Base-by-base conservation (phyloP, 1,284 basidiomycete species). In the Limonomyces culmigenus region DNA sequence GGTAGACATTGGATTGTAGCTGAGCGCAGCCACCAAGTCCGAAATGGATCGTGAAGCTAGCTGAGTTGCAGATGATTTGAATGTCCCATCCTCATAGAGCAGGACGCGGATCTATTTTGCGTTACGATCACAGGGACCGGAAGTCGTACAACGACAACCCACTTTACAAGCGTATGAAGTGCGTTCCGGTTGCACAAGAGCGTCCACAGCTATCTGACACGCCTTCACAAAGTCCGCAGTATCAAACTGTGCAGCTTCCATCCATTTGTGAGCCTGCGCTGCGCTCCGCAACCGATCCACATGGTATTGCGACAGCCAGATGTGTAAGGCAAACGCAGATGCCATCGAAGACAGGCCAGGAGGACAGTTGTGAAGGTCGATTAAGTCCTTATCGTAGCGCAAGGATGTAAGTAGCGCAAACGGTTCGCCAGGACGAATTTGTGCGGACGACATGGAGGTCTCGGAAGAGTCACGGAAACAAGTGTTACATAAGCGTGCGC, bases 31-130 rank as follows among this genome's bases (percentile, higher is more conserved):
- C 40, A 17, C 46, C 35, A 34, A 64, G 59, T 47, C 61, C 47
- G 41, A 61, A 55, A 34, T 48, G 46, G 15, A 61, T 54, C 36
- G 54, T 4, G 74, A 51, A 4, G 57, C 46, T 3, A 48, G 33
- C 8, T 59, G 47, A 2, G 64, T 50, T 2, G 63, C 58, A 14
- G 62, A 55, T 1, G 63, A 65, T 3, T 49, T 46, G 34, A 79
- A 47, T 11, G 43, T 40, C 11, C 73, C 74, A 12, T 56, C 46
- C 17, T 51, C 48, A 2, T 60, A 54, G 25, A 79, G 51, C 3
- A 65, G 52, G 38, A 81, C 55, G 19, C 77, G 74, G 37, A 81
- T 48, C 77, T 81, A n/a, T 8, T 14, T 32, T 6, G 13, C 15
- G n/a, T 14, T 14, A 32, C n/a, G 8, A 32, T 14, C 6, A n/a